Evolutionary conservation across 306 rosid genomes (phyloP).

Genomic region (Pterocarpus macrocarpus): DNA sequence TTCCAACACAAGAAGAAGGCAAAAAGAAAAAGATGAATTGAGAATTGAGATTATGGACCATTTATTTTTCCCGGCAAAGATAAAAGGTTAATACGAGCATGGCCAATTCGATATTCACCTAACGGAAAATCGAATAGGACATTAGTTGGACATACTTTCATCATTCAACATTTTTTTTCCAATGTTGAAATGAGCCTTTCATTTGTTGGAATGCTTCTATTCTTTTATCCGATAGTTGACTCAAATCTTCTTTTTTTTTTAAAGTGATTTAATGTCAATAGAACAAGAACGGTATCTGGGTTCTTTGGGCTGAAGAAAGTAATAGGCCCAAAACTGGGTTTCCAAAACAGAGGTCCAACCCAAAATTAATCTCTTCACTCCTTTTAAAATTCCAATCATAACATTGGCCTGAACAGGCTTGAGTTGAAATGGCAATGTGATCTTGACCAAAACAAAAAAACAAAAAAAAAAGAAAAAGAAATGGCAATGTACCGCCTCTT

Average conservation of each 20-base stretch:
- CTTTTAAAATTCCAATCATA: too few relatives aligned
- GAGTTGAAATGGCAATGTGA: too few relatives aligned
- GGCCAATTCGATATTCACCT: background rate
- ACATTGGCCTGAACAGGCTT: too few relatives aligned
- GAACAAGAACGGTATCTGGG: background rate
- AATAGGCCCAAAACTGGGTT: background rate
- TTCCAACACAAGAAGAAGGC: slow-evolving; percentile 1
- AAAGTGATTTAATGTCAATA: background rate
- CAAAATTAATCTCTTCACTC: background rate
- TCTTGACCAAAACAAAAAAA: too few relatives aligned
- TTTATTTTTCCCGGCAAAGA: background rate
- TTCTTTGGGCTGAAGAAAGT: background rate
- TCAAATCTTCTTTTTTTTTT: too few relatives aligned
- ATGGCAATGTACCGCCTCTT: too few relatives aligned
- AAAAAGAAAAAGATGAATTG: background rate
- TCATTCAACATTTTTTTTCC: too few relatives aligned
- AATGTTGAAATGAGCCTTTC: too few relatives aligned
- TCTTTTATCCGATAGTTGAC: too few relatives aligned
- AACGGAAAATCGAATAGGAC: slow-evolving; percentile 3
- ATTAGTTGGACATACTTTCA: background rate
- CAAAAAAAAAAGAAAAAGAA: too few relatives aligned
- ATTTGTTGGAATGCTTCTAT: too few relatives aligned
- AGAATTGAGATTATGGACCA: slow-evolving; percentile 24
- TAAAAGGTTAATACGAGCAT: background rate
- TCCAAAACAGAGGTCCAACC: background rate